Evolutionary conservation across 306 rosid genomes (phyloP).

Genomic region (Lagenaria siceraria): DNA sequence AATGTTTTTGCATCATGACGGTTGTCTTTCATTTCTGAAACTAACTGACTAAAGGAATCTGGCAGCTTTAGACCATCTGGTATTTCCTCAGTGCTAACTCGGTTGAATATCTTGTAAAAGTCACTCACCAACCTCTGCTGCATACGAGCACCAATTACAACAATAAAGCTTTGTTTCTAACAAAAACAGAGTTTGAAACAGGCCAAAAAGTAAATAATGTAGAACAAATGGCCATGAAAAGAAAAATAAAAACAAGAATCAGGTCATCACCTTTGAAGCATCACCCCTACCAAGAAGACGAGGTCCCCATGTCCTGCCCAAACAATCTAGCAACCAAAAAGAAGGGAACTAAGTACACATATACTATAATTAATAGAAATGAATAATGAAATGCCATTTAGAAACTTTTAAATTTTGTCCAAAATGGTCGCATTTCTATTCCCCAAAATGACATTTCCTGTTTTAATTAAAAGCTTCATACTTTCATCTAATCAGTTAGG

Average conservation of each 20-base stretch:
- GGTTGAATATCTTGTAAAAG: slow-evolving; percentile 69
- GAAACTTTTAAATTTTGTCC: background rate
- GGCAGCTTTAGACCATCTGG: slow-evolving; percentile 70
- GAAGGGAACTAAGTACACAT: slow-evolving; percentile 20
- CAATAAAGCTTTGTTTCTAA: slow-evolving; percentile 1
- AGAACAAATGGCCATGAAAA: slow-evolving; percentile 6
- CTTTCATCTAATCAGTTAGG: background rate
- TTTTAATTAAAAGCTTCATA: background rate
- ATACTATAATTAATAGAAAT: background rate
- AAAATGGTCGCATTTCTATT: background rate
- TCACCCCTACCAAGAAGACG: slow-evolving; percentile 89
- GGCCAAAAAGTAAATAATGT: background rate
- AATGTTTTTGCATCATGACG: slow-evolving; percentile 78
- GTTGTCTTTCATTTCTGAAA: slow-evolving; percentile 75
- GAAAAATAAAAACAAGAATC: background rate
- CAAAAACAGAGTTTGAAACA: background rate
- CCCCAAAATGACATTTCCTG: background rate
- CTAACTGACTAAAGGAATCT: slow-evolving; percentile 67
- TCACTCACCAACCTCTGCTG: slow-evolving; percentile 77
- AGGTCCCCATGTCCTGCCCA: slow-evolving; percentile 98
- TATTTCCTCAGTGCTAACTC: slow-evolving; percentile 71
- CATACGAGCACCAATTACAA: slow-evolving; percentile 16
- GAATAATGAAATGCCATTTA: background rate
- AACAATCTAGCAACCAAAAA: slow-evolving; percentile 60
- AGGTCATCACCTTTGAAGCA: slow-evolving; percentile 73